phyloP scores from a whole-genome alignment of 2,329 filamentous ascomycete species.

The Plenodomus biglobosus region DNA sequence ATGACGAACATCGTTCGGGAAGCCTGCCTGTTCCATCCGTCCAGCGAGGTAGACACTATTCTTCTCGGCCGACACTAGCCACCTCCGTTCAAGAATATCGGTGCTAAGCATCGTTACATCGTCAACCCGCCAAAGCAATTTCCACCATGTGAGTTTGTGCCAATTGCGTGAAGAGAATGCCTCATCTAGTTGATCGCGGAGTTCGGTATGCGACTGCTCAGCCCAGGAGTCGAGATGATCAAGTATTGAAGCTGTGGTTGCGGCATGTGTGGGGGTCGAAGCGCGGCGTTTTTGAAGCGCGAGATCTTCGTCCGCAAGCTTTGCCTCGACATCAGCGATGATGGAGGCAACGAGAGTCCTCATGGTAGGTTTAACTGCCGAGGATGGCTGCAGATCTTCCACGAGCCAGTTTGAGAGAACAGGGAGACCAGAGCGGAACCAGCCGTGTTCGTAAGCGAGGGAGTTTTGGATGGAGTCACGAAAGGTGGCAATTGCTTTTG shows the following conservation, averaged over 20 bases:
- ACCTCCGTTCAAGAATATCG: slow-evolving; percentile 74
- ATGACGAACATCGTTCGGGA: slow-evolving; percentile 38
- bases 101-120: slow-evolving; percentile 82
- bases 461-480: slow-evolving; percentile 70
- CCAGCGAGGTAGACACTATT: slow-evolving; percentile 82
- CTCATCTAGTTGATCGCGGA: slow-evolving; percentile 75
- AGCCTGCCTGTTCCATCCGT: slow-evolving; percentile 67
- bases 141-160: slow-evolving; percentile 88
- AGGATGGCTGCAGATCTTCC: slow-evolving; percentile 38
- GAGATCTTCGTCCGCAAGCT: slow-evolving; percentile 56
- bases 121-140: slow-evolving; percentile 91
- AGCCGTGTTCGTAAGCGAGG: slow-evolving; percentile 70
- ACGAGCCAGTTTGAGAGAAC: slow-evolving; percentile 66
- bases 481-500: slow-evolving; percentile 65
- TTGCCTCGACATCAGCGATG: slow-evolving; percentile 56
- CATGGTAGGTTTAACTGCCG: slow-evolving; percentile 65
- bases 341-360: slow-evolving; percentile 68
- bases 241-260: slow-evolving; percentile 56
- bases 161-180: slow-evolving; percentile 77
- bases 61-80: slow-evolving; percentile 76
- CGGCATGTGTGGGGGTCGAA: slow-evolving; percentile 45
- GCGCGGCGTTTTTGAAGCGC: slow-evolving; percentile 40
- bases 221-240: slow-evolving; percentile 70
- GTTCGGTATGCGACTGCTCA: slow-evolving; percentile 76
- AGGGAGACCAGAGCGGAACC: slow-evolving; percentile 72